Conservation (phyloP, 352 stramenopile species). For the Phytophthora nicotianae region DNA sequence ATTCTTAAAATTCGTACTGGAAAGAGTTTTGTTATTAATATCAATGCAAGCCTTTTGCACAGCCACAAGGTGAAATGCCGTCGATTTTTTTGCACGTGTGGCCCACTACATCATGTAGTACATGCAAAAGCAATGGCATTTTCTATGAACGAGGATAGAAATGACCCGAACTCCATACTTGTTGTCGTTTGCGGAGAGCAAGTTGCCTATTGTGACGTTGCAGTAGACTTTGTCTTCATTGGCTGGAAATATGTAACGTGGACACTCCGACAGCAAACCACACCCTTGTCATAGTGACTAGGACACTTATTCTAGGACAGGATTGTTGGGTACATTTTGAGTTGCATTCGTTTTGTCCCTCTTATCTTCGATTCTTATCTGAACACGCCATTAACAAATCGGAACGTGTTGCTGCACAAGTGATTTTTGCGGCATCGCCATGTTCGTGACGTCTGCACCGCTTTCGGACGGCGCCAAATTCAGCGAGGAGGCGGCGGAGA, state of each 20-base stretch:
- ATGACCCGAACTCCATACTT: background rate
- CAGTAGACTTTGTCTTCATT: too few relatives aligned
- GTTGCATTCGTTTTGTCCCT: background rate
- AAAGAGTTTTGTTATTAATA: too few relatives aligned
- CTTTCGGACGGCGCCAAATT: background rate
- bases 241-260: background rate
- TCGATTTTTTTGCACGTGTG: too few relatives aligned
- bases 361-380: background rate
- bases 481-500: slow-evolving; percentile 24
- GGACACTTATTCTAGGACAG: background rate
- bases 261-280: too few relatives aligned
- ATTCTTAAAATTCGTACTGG: too few relatives aligned
- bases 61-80: too few relatives aligned
- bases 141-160: background rate
- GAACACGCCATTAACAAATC: slow-evolving; percentile 4
- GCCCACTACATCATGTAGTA: too few relatives aligned
- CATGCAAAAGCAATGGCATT: background rate
- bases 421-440: background rate
- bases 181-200: too few relatives aligned
- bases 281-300: background rate
- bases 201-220: too few relatives aligned
- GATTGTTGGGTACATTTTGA: too few relatives aligned
- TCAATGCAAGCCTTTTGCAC: too few relatives aligned
- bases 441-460: slow-evolving; percentile 6
- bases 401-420: background rate